Evolutionary conservation across 441 rosid genomes (phyloP).

Genomic region (Erysimum cheiri): DNA sequence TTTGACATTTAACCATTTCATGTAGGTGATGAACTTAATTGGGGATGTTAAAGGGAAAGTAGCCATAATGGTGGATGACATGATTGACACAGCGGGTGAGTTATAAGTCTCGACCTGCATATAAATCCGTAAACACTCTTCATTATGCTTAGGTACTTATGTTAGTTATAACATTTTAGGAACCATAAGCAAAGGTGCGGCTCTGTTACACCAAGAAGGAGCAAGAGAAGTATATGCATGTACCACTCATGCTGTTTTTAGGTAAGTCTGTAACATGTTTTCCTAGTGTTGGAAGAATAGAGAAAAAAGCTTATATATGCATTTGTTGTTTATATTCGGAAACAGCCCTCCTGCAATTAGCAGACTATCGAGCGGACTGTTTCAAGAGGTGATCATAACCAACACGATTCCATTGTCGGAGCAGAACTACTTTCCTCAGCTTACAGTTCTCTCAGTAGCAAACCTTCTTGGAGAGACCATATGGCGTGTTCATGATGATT

Average conservation of each 20-base stretch:
- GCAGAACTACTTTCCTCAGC: conserved; percentile 86
- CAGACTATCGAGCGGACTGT: conserved; percentile 88
- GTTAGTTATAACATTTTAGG: conserved; percentile 48
- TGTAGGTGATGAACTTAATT: conserved; percentile 92
- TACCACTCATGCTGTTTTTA: conserved; percentile 94
- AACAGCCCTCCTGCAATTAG: conserved; percentile 93
- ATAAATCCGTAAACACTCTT: neutral
- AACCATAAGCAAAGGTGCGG: conserved; percentile 94
- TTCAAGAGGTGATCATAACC: conserved; percentile 95
- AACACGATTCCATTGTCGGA: conserved; percentile 88
- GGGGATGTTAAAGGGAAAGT: conserved; percentile 97
- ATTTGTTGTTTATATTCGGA: conserved; percentile 26
- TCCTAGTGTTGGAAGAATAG: neutral
- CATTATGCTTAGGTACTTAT: conserved; percentile 1
- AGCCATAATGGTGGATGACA: conserved; percentile 97
- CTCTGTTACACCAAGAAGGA: conserved; percentile 92
- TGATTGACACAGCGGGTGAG: conserved; percentile 98
- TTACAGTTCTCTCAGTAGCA: conserved; percentile 88
- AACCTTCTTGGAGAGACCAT: conserved; percentile 94
- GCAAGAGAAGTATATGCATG: conserved; percentile 98
- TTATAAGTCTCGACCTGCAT: neutral
- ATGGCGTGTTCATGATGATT: conserved; percentile 97
- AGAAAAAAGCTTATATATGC: conserved; percentile 12
- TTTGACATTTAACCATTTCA: conserved; percentile 16
- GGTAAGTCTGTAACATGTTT: conserved; percentile 51